phyloP scores from a whole-genome alignment of 805 yeast species.

The Cyberlindnera euphorbiiphila region DNA sequence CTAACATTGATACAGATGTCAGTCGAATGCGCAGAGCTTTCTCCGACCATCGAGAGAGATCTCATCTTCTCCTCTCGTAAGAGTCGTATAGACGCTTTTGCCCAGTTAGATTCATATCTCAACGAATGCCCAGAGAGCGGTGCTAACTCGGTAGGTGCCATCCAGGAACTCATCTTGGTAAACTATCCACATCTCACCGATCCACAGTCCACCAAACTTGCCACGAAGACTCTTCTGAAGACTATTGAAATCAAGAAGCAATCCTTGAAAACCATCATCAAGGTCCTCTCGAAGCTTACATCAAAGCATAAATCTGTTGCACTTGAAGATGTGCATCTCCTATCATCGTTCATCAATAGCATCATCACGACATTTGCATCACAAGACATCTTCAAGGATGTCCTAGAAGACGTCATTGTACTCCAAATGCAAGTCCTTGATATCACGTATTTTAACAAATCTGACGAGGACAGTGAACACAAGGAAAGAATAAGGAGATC shows the following conservation, averaged over 20 bases:
- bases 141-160: constrained; percentile 16
- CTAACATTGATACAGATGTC: constrained; percentile 11
- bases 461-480: constrained; percentile 34
- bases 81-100: constrained; percentile 24
- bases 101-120: constrained; percentile 9
- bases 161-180: constrained; percentile 19
- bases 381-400: constrained; percentile 26
- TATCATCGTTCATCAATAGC: constrained; percentile 53
- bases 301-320: constrained; percentile 40
- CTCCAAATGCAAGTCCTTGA: constrained; percentile 33
- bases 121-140: constrained; percentile 1
- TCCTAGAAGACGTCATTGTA: constrained; percentile 31
- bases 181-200: constrained; percentile 18
- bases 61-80: constrained; percentile 21
- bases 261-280: constrained; percentile 16
- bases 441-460: constrained; percentile 15
- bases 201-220: constrained; percentile 4
- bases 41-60: constrained; percentile 21
- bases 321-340: constrained; percentile 49
- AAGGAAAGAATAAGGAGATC: constrained; percentile 36
- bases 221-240: constrained; percentile 14
- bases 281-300: constrained; percentile 31
- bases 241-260: constrained; percentile 11
- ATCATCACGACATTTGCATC: constrained; percentile 30
- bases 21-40: constrained; percentile 22